A percentile compares a stretch with the other conserved stretches of the same genome.
phyloP scores from a whole-genome alignment of 2,329 filamentous ascomycete genomes.

The Colletotrichum endophyticum region DNA sequence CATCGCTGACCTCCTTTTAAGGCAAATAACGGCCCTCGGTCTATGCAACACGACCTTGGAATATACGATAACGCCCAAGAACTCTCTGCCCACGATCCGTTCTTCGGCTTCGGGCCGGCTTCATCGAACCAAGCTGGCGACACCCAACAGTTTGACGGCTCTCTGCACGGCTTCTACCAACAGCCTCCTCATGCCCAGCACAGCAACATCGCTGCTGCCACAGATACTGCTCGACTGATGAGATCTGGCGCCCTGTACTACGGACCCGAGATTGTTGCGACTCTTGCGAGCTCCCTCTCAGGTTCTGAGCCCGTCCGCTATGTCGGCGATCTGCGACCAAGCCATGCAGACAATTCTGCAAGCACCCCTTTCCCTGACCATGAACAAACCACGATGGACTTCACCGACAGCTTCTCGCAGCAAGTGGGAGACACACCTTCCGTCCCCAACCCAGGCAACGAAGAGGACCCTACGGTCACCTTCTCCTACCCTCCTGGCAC shows the following conservation, averaged over 20 bases:
- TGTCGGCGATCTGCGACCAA: background rate
- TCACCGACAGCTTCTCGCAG: background rate
- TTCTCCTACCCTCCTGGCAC: background rate
- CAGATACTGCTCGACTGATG: background rate
- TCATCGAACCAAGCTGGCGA: background rate
- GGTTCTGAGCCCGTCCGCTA: background rate
- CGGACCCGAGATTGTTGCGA: background rate
- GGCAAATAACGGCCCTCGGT: background rate
- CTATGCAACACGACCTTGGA: background rate
- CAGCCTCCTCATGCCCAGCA: background rate
- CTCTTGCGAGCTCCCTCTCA: background rate
- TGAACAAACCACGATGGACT: background rate
- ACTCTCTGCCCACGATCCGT: background rate
- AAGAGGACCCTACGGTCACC: background rate
- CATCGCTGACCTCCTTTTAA: background rate
- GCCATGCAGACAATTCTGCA: background rate
- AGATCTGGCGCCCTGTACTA: background rate
- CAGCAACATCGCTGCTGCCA: background rate
- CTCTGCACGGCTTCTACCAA: background rate
- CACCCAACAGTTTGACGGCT: background rate
- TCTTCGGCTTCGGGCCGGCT: background rate
- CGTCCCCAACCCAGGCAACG: background rate
- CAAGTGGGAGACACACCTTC: background rate
- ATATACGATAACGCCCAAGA: background rate
- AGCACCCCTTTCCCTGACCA: background rate